A percentile compares a stretch with the other conserved stretches of the same genome.
These are phyloP conservation scores for Miscanthus lutarioriparius DNA, from an alignment of 176 grass and related monocot species.

Conservation along the genomic window DNA sequence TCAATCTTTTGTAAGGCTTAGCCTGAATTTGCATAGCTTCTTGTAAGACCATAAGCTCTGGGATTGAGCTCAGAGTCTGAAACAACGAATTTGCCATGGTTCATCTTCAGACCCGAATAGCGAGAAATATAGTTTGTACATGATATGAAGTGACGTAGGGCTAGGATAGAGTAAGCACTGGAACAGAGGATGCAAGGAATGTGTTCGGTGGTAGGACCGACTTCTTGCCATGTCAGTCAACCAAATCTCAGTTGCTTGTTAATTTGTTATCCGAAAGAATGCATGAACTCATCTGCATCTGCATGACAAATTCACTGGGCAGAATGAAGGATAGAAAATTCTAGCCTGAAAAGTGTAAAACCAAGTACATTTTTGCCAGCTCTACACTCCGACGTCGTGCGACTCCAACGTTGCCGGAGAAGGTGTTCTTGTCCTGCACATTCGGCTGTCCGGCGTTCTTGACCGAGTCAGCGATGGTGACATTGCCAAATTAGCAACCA, in stretches of 20 bases:
- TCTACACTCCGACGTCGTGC: neutral
- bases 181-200: neutral
- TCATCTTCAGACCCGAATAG: no score
- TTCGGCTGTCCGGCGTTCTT: neutral
- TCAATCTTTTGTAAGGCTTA: neutral
- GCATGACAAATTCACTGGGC: neutral
- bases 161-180: neutral
- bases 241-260: neutral
- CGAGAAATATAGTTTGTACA: neutral
- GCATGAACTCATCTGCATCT: neutral
- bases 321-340: neutral
- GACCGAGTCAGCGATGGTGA: constrained; percentile 4
- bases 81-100: neutral
- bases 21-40: neutral
- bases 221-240: neutral
- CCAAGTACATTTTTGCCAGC: neutral
- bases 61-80: neutral
- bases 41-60: neutral
- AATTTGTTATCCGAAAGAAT: neutral
- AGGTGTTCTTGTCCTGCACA: constrained; percentile 1
- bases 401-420: constrained; percentile 11
- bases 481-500: neutral
- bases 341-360: neutral
- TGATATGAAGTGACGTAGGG: neutral
- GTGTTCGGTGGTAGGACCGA: neutral